Evolutionary conservation across 2,329 filamentous ascomycete genomes (phyloP).

Genomic region (Neopestalotiopsis clavispora): DNA sequence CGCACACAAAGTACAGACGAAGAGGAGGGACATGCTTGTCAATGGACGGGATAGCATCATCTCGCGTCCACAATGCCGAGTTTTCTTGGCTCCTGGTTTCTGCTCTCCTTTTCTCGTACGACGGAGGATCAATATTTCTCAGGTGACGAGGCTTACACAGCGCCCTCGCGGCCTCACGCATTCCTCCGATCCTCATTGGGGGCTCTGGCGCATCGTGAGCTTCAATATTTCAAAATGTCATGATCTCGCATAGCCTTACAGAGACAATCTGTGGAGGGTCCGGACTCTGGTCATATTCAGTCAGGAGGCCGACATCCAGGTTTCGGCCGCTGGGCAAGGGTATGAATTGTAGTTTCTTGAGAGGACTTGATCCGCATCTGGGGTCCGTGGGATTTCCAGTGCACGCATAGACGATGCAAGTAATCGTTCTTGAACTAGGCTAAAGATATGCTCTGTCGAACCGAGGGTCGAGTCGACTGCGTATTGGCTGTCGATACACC

Average conservation of each 20-base stretch:
- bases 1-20: neutral
- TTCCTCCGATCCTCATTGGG: neutral
- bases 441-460: neutral
- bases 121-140: neutral
- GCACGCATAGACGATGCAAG: conserved; percentile 6
- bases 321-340: neutral
- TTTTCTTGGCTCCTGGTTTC: neutral
- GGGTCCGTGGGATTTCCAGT: conserved; percentile 1
- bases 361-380: neutral
- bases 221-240: neutral
- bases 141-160: neutral
- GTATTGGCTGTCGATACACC: conserved; percentile 1
- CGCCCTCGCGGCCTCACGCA: neutral
- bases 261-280: neutral
- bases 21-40: neutral
- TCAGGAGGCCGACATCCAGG: neutral
- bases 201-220: neutral
- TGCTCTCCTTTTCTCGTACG: neutral
- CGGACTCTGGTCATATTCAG: neutral
- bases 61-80: neutral
- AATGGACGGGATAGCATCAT: neutral
- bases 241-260: neutral
- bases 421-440: conserved; percentile 1
- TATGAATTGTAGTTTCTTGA: neutral
- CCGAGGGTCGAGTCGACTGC: neutral